Conservation (phyloP, 2,329 filamentous ascomycete genomes). For the Penicillium sp. region DNA sequence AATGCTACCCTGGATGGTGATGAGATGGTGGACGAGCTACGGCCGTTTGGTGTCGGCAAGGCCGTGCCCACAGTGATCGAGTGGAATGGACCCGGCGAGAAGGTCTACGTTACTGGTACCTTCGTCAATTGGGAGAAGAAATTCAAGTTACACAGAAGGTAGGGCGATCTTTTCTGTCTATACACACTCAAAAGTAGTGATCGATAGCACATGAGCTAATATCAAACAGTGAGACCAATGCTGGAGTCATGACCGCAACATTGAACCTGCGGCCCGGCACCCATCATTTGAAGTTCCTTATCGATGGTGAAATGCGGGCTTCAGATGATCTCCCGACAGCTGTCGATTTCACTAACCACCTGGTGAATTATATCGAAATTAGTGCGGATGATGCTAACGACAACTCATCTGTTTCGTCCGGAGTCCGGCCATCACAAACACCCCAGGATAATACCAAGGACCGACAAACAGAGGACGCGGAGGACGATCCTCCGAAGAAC, state of each 20-base stretch:
- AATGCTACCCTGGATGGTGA: conserved; percentile 66
- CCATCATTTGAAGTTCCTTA: conserved; percentile 94
- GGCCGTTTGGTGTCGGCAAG: conserved; percentile 65
- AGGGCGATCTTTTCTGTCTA: conserved; percentile 42
- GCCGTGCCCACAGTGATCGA: conserved; percentile 82
- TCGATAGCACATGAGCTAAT: conserved; percentile 18
- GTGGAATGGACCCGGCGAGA: conserved; percentile 81
- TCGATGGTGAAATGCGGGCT: conserved; percentile 90
- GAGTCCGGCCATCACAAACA: conserved; percentile 47
- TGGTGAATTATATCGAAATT: conserved; percentile 98
- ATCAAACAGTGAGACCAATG: conserved; percentile 41
- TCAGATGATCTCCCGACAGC: conserved; percentile 86
- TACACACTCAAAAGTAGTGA: background rate
- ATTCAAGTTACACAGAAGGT: conserved; percentile 82
- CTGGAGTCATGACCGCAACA: conserved; percentile 69
- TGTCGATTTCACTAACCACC: conserved; percentile 95
- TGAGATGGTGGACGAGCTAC: conserved; percentile 72
- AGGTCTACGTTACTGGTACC: conserved; percentile 94
- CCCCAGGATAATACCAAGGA: conserved; percentile 39
- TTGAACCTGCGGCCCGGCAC: conserved; percentile 88
- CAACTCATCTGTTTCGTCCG: conserved; percentile 36
- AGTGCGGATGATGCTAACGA: conserved; percentile 67
- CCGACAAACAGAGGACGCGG: conserved; percentile 37
- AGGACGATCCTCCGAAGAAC: conserved; percentile 30
- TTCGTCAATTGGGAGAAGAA: conserved; percentile 98